Base-by-base conservation (phyloP, 2,329 filamentous ascomycete species). In the Fusarium sp. region DNA sequence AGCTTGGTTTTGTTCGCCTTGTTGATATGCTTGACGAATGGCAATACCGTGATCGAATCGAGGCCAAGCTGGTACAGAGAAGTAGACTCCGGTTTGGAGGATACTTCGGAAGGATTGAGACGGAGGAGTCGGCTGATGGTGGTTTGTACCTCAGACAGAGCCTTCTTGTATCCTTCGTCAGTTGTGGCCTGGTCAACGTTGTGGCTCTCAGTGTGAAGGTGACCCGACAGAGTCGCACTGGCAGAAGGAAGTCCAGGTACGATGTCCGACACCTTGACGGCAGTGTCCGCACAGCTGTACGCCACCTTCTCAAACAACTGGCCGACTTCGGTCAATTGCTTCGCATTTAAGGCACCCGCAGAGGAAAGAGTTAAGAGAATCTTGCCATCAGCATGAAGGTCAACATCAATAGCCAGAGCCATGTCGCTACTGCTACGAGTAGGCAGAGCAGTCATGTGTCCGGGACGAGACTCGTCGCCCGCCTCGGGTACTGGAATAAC, bases 1-100 rank as follows among this genome's bases (percentile, higher is more conserved):
- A 70, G 14, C 6, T 53, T 69, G 14, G 57, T 51, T 4, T 66
- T 62, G 16, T 66, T 29, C 1, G 15, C 45, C 24, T 53, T 57
- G 22, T 69, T 69, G 6, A 69, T 30, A 1, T 49, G 38, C 27
- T 70, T 69, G 24, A 69, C 54, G 0, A 70, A 70, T 2, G 66
- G 66, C 6, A 69, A 55, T 3, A 62, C 51, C 1, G 50, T 54
- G 15, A 69, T 69, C 0, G 66, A 69, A 12, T 69, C 66, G 6
- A 69, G 43, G 0, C 66, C 66, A 0, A 69, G 43, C 16, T 61
- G 66, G 14, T 69, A 69, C 14, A 69, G 4, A 0, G 61, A 70
- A 3, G 66, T 63, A 1, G 65, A 42, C 15, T 53, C 52, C 1
- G 59, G 6, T 9, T 63, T 63, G 14, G 49, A 49, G 1, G 49